phyloP scores from a whole-genome alignment of 768 basidiomycete species.

The Stropharia rugosoannulata region DNA sequence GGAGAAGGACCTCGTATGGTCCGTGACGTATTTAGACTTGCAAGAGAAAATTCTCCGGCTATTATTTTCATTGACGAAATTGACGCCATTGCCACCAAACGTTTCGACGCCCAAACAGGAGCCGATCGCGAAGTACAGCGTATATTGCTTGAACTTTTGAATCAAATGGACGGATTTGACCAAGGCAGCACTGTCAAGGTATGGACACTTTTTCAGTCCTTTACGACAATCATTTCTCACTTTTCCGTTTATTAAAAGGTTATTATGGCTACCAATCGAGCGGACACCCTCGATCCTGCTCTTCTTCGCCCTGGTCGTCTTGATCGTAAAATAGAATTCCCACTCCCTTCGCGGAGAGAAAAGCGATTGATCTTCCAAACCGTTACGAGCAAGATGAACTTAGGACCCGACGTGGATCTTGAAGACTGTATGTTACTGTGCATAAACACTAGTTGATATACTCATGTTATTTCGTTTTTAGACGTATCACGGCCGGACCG shows the following conservation, averaged over 20 bases:
- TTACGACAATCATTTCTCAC: background rate
- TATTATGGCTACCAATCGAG: conserved; percentile 99
- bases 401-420: conserved; percentile 95
- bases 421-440: conserved; percentile 81
- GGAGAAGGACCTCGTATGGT: conserved; percentile 99
- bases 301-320: conserved; percentile 95
- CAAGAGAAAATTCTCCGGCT: conserved; percentile 93
- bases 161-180: conserved; percentile 99
- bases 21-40: conserved; percentile 96
- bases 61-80: conserved; percentile 99
- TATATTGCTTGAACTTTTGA: conserved; percentile 93
- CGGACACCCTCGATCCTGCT: conserved; percentile 97
- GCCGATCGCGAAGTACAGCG: conserved; percentile 99
- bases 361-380: conserved; percentile 98
- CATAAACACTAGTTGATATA: background rate
- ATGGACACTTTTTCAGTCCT: conserved; percentile 10
- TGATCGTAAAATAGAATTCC: conserved; percentile 99
- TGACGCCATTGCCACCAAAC: conserved; percentile 98
- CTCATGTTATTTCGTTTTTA: conserved; percentile 27
- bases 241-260: conserved; percentile 52
- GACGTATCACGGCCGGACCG: conserved; percentile 97
- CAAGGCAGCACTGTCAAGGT: conserved; percentile 99
- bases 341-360: conserved; percentile 90
- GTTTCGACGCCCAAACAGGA: conserved; percentile 98
- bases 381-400: conserved; percentile 95